phyloP scores from a whole-genome alignment of 768 basidiomycete species.

The Cystofilobasidium capitatum region DNA sequence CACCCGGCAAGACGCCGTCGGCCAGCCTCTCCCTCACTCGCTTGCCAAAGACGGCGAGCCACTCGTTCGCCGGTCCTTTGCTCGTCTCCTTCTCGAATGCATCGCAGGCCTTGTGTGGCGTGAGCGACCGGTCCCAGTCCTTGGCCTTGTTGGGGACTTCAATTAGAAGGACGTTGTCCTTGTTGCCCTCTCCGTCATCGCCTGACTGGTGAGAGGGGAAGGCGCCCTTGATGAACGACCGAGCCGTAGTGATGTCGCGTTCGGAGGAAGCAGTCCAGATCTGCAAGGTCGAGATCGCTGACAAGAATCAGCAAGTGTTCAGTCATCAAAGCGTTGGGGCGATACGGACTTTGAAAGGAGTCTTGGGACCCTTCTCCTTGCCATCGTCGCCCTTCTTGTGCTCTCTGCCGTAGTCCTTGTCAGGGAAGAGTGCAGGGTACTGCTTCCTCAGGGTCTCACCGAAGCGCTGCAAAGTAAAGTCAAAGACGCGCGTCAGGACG shows the following conservation, averaged over 20 bases:
- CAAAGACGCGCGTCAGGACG: no score
- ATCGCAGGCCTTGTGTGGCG: conserved; percentile 39
- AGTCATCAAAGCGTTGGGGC: background rate
- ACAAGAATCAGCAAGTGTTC: background rate
- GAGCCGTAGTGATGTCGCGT: conserved; percentile 39
- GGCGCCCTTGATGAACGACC: conserved; percentile 39
- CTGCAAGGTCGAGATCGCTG: conserved; percentile 15
- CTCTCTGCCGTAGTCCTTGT: conserved; percentile 26
- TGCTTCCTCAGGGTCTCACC: conserved; percentile 27
- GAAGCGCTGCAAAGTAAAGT: background rate
- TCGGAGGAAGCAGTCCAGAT: conserved; percentile 40
- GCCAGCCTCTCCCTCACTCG: conserved; percentile 32
- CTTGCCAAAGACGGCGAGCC: conserved; percentile 37
- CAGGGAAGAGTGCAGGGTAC: conserved; percentile 30
- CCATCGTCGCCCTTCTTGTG: conserved; percentile 21
- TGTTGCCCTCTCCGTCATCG: conserved; percentile 40
- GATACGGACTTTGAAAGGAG: conserved; percentile 12
- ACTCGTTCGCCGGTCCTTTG: conserved; percentile 37
- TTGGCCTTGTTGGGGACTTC: conserved; percentile 40
- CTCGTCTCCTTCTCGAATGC: conserved; percentile 39
- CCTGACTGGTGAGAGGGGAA: conserved; percentile 41
- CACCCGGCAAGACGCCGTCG: conserved; percentile 26
- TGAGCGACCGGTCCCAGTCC: conserved; percentile 37
- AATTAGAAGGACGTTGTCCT: conserved; percentile 35
- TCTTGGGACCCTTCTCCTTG: conserved; percentile 5